Base-by-base conservation (phyloP, 2,329 filamentous ascomycete genomes). In the Sarocladium brachiariae region DNA sequence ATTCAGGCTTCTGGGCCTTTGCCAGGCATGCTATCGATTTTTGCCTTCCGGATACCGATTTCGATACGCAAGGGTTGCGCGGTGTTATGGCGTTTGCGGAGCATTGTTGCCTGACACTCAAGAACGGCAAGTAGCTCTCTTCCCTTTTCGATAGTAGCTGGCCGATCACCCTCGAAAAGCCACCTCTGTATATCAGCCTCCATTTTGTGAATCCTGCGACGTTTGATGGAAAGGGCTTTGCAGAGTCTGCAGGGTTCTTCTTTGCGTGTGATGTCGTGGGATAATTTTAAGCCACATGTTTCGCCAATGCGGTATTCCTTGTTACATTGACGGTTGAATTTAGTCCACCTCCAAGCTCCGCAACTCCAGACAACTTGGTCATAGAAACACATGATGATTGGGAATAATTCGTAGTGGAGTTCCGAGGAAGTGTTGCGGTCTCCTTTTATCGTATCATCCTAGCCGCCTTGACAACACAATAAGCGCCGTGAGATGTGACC, bases 281-380 rank as follows among this genome's bases (percentile, higher is more conserved):
- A 8, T 43, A 89, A 76, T 68, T 82, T 87, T 74, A 89, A 83
- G 59, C 86, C 86, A 68, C 86, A 90, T 41, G 86, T 90, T 72
- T 90, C 86, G 60, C 86, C 86, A 53, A 83, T 88, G 61, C 86
- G 84, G 70, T 89, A 87, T 65, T 89, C 86, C 67, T 84, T 84
- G 65, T 83, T 80, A 72, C 86, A 90, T 64, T 88, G 85, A 65
- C 86, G 77, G 58, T 83, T 78, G 72, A 90, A 89, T 67, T 79
- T 52, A 16, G 51, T 52, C 56, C 51, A 57, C 38, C 33, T 55
- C 56, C 50, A 57, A 34, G 51, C 50, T 25, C 55, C 47, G 39
- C 53, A 58, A 35, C 34, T 34, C 52, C 50, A 58, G 19, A 51
- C 50, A 43, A 50, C 39, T 38, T 52, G 52, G 33, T 58, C 51